Conservation (phyloP, 2,329 filamentous ascomycete species). For the Aspergillus viridinutans region DNA sequence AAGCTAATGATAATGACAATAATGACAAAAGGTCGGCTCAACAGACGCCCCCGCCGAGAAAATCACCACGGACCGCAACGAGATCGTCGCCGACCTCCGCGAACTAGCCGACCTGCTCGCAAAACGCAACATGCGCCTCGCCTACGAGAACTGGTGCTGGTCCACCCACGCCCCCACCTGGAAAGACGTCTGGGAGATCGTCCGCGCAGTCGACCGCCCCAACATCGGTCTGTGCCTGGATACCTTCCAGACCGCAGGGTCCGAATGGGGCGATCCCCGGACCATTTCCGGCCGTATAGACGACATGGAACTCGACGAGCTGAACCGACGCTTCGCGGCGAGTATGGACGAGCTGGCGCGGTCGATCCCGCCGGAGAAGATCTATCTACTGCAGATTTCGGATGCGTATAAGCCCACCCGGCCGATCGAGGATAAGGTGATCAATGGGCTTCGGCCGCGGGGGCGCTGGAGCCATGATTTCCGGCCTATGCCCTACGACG, state of each 20-base stretch:
- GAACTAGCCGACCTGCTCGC: conserved; percentile 61
- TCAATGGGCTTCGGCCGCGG: conserved; percentile 55
- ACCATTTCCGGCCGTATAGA: conserved; percentile 59
- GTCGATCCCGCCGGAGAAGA: conserved; percentile 63
- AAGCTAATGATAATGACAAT: neutral
- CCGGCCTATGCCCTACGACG: conserved; percentile 64
- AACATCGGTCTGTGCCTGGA: conserved; percentile 74
- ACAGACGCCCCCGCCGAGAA: conserved; percentile 57
- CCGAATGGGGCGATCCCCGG: conserved; percentile 69
- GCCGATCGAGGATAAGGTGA: conserved; percentile 52
- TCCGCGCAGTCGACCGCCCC: conserved; percentile 55
- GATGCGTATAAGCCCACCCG: conserved; percentile 64
- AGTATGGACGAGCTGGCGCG: conserved; percentile 55
- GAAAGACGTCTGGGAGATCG: conserved; percentile 67
- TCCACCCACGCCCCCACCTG: conserved; percentile 65
- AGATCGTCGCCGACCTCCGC: conserved; percentile 58
- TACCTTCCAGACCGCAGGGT: conserved; percentile 70
- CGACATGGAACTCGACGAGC: conserved; percentile 39
- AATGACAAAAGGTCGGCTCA: conserved; percentile 49
- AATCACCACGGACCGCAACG: conserved; percentile 48
- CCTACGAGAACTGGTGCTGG: conserved; percentile 84
- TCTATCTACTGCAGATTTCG: conserved; percentile 69
- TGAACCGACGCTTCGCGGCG: conserved; percentile 49
- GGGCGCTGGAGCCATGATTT: conserved; percentile 69
- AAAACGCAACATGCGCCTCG: conserved; percentile 55